A percentile compares a stretch with the other conserved stretches of the same genome.
Evolutionary conservation across 2,329 filamentous ascomycete genomes (phyloP).

Genomic region (Aspergillus quadrilineatus): DNA sequence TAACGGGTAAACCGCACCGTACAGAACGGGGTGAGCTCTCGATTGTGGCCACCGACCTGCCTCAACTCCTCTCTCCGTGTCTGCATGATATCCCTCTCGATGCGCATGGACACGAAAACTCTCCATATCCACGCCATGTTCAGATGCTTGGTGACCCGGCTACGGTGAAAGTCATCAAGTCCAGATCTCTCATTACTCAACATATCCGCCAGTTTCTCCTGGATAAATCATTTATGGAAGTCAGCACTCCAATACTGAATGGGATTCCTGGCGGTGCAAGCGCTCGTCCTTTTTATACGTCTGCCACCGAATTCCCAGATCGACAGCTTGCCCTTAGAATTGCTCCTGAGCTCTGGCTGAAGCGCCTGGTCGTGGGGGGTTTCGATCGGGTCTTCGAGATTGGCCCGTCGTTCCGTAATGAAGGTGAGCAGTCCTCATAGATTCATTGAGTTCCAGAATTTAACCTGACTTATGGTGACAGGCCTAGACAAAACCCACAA

Average conservation of each 20-base stretch:
- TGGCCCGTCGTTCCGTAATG: slow-evolving; percentile 87
- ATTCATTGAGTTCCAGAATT: neutral
- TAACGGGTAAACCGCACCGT: slow-evolving; percentile 68
- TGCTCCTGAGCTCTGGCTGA: slow-evolving; percentile 92
- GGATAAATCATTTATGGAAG: slow-evolving; percentile 73
- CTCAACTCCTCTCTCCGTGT: slow-evolving; percentile 71
- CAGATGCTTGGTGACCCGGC: slow-evolving; percentile 76
- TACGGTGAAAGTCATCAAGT: slow-evolving; percentile 66
- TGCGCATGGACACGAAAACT: slow-evolving; percentile 68
- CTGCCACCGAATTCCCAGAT: slow-evolving; percentile 71
- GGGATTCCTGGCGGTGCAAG: slow-evolving; percentile 81
- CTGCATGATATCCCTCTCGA: slow-evolving; percentile 74
- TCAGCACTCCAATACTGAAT: slow-evolving; percentile 85
- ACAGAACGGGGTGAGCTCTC: slow-evolving; percentile 75
- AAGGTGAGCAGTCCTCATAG: slow-evolving; percentile 54
- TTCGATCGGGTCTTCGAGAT: slow-evolving; percentile 91
- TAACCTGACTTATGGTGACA: slow-evolving; percentile 17
- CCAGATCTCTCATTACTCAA: slow-evolving; percentile 72
- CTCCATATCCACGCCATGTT: slow-evolving; percentile 75
- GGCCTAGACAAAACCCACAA: slow-evolving; percentile 85
- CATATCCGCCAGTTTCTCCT: slow-evolving; percentile 73
- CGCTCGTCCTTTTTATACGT: slow-evolving; percentile 81
- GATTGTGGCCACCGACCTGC: slow-evolving; percentile 66
- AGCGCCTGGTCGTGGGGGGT: slow-evolving; percentile 84
- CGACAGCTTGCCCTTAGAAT: slow-evolving; percentile 76